Evolutionary conservation across 306 rosid genomes (phyloP).

Genomic region (Trifolium fragiferum): DNA sequence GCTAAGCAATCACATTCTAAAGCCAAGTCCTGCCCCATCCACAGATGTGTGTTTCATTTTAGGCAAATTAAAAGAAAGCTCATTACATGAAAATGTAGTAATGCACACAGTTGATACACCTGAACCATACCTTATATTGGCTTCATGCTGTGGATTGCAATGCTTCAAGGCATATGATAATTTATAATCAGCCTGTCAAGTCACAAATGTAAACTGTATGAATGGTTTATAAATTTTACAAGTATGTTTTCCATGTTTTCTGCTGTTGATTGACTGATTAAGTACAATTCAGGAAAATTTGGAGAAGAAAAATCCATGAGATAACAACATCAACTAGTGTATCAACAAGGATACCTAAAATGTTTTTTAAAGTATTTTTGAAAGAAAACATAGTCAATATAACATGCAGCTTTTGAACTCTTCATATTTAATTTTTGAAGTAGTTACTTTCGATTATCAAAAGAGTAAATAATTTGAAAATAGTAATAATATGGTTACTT

Average conservation of each 20-base stretch:
- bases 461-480: conserved; percentile 22
- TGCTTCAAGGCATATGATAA: conserved; percentile 86
- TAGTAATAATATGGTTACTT: conserved; percentile 28
- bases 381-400: neutral
- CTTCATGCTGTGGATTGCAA: conserved; percentile 80
- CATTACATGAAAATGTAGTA: conserved; percentile 45
- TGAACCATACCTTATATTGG: conserved; percentile 91
- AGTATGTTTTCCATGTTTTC: conserved; percentile 16
- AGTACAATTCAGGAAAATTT: conserved; percentile 25
- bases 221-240: conserved; percentile 18
- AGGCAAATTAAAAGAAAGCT: conserved; percentile 20
- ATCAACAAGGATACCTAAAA: too few species aligned
- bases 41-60: conserved; percentile 28
- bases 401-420: neutral
- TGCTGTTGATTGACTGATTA: neutral
- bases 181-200: conserved; percentile 90
- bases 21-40: conserved; percentile 24
- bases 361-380: neutral
- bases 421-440: conserved; percentile 3
- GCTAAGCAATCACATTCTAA: conserved; percentile 19
- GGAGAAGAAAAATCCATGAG: neutral
- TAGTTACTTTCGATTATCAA: neutral
- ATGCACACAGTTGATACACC: conserved; percentile 56
- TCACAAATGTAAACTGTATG: conserved; percentile 34
- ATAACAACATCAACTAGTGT: too few species aligned